These are phyloP conservation scores for Argentina anserina DNA, from an alignment of 306 rosid genomes.

Conservation along the genomic window DNA sequence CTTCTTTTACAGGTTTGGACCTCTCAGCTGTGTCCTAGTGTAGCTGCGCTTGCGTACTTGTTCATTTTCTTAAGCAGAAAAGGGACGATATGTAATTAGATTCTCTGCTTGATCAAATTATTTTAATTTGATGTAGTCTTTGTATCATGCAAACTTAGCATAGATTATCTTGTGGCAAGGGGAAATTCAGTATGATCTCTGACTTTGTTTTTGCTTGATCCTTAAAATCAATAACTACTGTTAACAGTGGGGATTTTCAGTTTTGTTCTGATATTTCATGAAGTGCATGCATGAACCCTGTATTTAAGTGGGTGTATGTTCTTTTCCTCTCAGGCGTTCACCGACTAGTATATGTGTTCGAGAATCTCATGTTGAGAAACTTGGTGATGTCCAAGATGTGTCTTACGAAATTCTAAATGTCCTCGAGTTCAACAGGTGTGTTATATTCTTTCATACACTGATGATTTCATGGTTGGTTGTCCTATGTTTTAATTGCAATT, in stretches of 20 bases:
- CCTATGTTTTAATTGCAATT: constrained; percentile 24
- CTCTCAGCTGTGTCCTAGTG: constrained; percentile 14
- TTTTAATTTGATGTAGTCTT: not conserved
- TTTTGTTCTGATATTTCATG: constrained; percentile 18
- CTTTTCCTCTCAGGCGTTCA: constrained; percentile 66
- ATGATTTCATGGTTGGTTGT: constrained; percentile 10
- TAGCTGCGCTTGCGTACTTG: not conserved
- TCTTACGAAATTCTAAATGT: constrained; percentile 89
- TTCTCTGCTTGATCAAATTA: not conserved
- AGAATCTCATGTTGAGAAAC: constrained; percentile 84
- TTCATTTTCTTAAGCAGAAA: not conserved
- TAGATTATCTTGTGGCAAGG: not conserved
- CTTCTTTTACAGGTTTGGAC: constrained; percentile 88
- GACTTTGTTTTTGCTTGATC: not conserved
- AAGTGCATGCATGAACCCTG: constrained; percentile 5
- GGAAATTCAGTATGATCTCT: not conserved
- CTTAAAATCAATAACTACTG: not conserved
- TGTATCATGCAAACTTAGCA: not conserved
- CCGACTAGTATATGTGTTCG: constrained; percentile 85
- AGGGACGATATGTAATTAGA: not conserved
- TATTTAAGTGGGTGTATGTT: constrained; percentile 22
- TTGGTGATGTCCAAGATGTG: constrained; percentile 67
- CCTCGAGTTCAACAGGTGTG: constrained; percentile 89
- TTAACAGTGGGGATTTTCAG: constrained; percentile 7
- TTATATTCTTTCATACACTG: constrained; percentile 5